These are phyloP conservation scores for Cystofilobasidium bisporidii DNA, from an alignment of 768 basidiomycete species.

Conservation along the genomic window DNA sequence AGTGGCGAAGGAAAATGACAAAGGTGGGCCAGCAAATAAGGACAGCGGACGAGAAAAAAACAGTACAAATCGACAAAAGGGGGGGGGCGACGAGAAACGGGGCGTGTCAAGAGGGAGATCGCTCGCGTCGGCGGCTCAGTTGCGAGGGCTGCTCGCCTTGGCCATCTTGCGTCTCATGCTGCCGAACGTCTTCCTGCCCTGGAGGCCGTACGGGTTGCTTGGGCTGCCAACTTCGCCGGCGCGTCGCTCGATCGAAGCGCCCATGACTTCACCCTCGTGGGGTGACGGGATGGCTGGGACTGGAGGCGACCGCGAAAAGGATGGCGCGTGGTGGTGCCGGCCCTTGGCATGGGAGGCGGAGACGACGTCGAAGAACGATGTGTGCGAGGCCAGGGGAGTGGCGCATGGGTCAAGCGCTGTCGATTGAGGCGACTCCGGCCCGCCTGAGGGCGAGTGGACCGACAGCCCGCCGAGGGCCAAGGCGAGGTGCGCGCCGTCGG, in stretches of 20 bases:
- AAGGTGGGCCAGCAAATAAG: too few relatives aligned
- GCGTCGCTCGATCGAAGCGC: background rate
- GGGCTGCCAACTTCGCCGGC: background rate
- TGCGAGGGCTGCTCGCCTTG: background rate
- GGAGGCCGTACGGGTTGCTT: background rate
- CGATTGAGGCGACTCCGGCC: background rate
- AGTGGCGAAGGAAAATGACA: too few relatives aligned
- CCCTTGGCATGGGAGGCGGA: background rate
- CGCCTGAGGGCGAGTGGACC: too few relatives aligned
- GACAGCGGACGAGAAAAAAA: too few relatives aligned
- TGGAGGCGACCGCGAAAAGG: background rate
- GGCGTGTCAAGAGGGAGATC: background rate
- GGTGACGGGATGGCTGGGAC: background rate
- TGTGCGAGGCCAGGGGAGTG: background rate
- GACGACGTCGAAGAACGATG: constrained; percentile 6
- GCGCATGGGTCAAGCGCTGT: background rate
- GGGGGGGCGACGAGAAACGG: background rate
- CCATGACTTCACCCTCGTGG: background rate
- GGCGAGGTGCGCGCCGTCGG: too few relatives aligned
- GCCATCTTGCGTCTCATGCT: background rate
- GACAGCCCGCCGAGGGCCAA: background rate
- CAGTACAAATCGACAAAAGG: background rate
- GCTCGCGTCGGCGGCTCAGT: too few relatives aligned
- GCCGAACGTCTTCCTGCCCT: background rate
- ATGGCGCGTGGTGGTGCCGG: background rate